phyloP scores from a whole-genome alignment of 768 basidiomycete genomes.

The Mycena latifolia region DNA sequence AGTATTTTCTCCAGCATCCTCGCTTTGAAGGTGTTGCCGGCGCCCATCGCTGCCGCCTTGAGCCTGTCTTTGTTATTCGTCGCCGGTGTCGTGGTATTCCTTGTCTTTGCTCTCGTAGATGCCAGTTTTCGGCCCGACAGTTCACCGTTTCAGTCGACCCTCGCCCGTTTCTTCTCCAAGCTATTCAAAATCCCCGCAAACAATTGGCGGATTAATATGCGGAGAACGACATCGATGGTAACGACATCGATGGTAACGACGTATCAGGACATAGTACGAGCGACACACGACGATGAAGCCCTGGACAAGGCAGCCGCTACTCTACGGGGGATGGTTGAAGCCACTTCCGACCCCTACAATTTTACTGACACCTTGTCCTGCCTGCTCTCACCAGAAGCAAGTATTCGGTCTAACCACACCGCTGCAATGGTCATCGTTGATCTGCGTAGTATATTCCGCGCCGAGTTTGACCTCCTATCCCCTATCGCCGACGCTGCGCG shows the following conservation, averaged over 20 bases:
- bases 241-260: no score
- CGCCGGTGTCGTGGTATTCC: neutral
- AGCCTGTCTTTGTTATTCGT: neutral
- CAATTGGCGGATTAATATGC: no score
- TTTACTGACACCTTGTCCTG: neutral
- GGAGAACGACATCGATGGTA: neutral
- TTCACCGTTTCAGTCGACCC: neutral
- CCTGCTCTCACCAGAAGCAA: neutral
- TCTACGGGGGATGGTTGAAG: neutral
- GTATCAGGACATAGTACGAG: conserved; percentile 2
- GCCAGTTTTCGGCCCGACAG: neutral
- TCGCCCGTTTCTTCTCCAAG: neutral
- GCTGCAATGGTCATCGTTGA: neutral
- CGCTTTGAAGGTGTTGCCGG: neutral
- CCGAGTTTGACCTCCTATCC: no score
- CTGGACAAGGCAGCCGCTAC: conserved; percentile 30
- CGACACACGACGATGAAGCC: conserved; percentile 15
- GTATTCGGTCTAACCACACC: neutral
- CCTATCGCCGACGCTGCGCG: no score
- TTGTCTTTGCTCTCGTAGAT: neutral
- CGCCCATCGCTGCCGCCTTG: neutral
- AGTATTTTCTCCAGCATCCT: conserved; percentile 19
- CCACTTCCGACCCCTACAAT: no score
- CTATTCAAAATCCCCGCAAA: no score
- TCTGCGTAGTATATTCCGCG: no score